Conservation (phyloP, 345 rosid species). For the Gossypium thurberi region DNA sequence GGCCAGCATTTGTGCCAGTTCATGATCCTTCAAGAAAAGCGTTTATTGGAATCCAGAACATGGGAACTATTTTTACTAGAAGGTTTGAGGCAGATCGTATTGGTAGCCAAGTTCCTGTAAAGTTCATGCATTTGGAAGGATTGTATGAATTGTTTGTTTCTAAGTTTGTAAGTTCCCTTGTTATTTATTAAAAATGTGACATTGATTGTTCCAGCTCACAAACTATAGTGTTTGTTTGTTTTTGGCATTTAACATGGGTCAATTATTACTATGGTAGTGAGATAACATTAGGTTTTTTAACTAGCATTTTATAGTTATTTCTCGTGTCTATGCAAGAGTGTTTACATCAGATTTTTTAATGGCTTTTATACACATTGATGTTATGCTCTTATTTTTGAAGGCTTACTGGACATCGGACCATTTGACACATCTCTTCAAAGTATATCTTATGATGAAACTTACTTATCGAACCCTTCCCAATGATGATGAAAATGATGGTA, state of each 20-base stretch:
- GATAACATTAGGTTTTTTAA: background rate
- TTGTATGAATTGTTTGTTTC: conserved; percentile 86
- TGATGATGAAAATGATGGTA: conserved; percentile 56
- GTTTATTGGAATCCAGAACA: conserved; percentile 83
- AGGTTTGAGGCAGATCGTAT: conserved; percentile 93
- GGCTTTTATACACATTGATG: background rate
- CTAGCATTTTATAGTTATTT: background rate
- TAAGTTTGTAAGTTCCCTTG: conserved; percentile 69
- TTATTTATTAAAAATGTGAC: background rate
- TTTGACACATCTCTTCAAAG: conserved; percentile 54
- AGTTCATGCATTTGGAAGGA: conserved; percentile 96
- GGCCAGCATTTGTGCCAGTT: conserved; percentile 98
- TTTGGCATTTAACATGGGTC: background rate
- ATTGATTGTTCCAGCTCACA: background rate
- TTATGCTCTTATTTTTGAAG: conserved; percentile 34
- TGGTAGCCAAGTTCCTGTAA: conserved; percentile 91
- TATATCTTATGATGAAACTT: conserved; percentile 77
- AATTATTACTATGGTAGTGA: background rate
- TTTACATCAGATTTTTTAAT: background rate
- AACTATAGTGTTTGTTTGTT: background rate
- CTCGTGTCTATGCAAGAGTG: background rate
- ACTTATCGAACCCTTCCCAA: conserved; percentile 66
- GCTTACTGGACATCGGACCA: conserved; percentile 71
- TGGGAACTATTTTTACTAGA: conserved; percentile 87
- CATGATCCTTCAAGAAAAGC: conserved; percentile 91